Evolutionary conservation across 768 basidiomycete genomes (phyloP).

Genomic region (Psilocybe cyanescens): DNA sequence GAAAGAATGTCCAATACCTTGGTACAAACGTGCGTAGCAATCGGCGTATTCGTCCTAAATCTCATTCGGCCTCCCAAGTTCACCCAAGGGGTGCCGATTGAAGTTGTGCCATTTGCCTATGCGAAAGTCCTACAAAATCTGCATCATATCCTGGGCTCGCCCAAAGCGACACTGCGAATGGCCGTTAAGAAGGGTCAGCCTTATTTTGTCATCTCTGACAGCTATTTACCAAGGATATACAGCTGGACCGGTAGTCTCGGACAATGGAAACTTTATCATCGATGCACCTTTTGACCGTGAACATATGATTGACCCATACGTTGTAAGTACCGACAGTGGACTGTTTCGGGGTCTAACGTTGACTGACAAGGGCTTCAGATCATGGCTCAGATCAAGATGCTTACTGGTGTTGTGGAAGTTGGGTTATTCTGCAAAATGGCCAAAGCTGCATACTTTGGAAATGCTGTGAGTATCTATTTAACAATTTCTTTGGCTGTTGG

Average conservation of each 20-base stretch:
- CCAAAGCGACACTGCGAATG: conserved; percentile 86
- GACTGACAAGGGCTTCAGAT: conserved; percentile 49
- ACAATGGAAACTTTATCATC: conserved; percentile 98
- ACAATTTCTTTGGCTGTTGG: neutral
- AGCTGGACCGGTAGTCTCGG: conserved; percentile 95
- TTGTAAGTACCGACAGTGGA: conserved; percentile 39
- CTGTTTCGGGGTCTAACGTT: neutral
- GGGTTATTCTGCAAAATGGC: conserved; percentile 96
- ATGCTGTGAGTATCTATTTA: conserved; percentile 53
- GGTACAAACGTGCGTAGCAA: conserved; percentile 73
- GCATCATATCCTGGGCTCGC: conserved; percentile 60
- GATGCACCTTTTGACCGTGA: conserved; percentile 88
- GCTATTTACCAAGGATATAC: conserved; percentile 2
- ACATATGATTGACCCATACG: conserved; percentile 66
- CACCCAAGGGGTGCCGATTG: conserved; percentile 89
- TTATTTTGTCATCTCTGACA: neutral
- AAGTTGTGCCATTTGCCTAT: conserved; percentile 97
- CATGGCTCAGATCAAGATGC: conserved; percentile 82
- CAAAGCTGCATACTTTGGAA: conserved; percentile 96
- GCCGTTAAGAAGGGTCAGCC: conserved; percentile 72
- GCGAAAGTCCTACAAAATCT: conserved; percentile 82
- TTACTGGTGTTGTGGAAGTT: conserved; percentile 98
- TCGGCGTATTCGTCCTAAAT: neutral
- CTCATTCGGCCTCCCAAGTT: conserved; percentile 50
- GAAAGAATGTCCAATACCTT: conserved; percentile 86